Base-by-base conservation (phyloP, 2,329 filamentous ascomycete genomes). In the Aspergillus viridinutans region DNA sequence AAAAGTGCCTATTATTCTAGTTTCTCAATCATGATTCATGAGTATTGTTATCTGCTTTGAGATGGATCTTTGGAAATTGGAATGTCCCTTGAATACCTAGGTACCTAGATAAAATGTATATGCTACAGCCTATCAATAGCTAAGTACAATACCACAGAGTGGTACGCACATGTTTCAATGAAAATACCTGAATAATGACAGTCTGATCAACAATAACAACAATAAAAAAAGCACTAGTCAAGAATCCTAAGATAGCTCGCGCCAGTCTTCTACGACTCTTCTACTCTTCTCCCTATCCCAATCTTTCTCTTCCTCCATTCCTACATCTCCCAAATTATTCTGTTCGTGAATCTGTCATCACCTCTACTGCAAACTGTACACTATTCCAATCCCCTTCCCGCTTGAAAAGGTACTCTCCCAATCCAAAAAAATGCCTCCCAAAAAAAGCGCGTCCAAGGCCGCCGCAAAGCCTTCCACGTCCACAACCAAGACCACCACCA, bases 341-440 rank as follows among this genome's bases (percentile, higher is more conserved):
- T 14, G 21, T 25, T 23, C 10, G 25, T 6, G 21, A 47, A 26
- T 12, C 8, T 47, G 25, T 3, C 12, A 14, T 23, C 10, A 9
- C 10, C 10, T 23, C 29, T 47, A 53, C 32, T 38, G 32, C 14
- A 38, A 5, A 17, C 14, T 17, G 32, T 38, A 38, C 14, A 38
- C 14, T 38, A 17, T 38, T 14, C 14, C 28, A 45, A 28, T 52
- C 26, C 8, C 45, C 49, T 52, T 61, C 55, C 57, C 23, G 10
- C 28, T 14, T 23, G 14, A 17, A 28, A n/a, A 25, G 26, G n/a
- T 25, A 32, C 21, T n/a, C 28, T 26, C 12, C 35, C 9, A 38
- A 28, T 45, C 35, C 10, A 32, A 38, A 58, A 58, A 17, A 32
- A 68, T 73, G 71, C 68, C 69, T 59, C 68, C 69, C 6, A 72